Conservation (phyloP, 129 eudicot genomes). For the Rutidosis leptorrhynchoides region DNA sequence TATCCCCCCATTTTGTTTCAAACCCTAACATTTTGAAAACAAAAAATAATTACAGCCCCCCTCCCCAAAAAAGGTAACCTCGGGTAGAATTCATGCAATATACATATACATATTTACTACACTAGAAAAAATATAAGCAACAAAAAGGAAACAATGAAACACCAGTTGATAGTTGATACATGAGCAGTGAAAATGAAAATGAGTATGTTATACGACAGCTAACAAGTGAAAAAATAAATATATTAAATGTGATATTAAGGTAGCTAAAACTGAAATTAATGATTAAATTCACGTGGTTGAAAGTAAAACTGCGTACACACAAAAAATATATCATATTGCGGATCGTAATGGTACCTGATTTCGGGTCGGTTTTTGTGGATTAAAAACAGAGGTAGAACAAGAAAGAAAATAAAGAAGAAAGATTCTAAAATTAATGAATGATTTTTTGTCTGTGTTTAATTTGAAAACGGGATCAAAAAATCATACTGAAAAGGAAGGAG, state of each 20-base stretch:
- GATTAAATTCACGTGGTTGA: neutral
- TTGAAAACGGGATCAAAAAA: constrained; percentile 39
- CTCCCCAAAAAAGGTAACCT: no score
- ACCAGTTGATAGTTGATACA: no score
- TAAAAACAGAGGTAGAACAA: constrained; percentile 6
- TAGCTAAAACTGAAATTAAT: neutral
- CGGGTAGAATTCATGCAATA: no score
- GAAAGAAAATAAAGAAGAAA: constrained; percentile 25
- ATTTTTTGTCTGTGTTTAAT: neutral
- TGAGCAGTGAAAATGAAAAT: neutral
- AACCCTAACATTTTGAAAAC: no score
- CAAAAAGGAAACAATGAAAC: neutral
- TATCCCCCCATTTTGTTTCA: no score
- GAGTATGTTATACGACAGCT: neutral
- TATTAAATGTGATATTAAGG: neutral
- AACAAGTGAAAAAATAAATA: neutral
- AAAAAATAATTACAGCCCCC: no score
- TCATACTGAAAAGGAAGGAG: constrained; percentile 40
- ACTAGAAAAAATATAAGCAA: neutral
- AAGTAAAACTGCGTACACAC: neutral
- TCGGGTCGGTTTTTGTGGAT: constrained; percentile 16
- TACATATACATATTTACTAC: neutral
- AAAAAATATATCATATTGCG: neutral
- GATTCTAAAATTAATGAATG: constrained; percentile 30
- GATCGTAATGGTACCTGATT: constrained; percentile 25